Conservation (phyloP, 225 moss, liverwort and hornwort species). For the Rhytidiadelphus loreus region DNA sequence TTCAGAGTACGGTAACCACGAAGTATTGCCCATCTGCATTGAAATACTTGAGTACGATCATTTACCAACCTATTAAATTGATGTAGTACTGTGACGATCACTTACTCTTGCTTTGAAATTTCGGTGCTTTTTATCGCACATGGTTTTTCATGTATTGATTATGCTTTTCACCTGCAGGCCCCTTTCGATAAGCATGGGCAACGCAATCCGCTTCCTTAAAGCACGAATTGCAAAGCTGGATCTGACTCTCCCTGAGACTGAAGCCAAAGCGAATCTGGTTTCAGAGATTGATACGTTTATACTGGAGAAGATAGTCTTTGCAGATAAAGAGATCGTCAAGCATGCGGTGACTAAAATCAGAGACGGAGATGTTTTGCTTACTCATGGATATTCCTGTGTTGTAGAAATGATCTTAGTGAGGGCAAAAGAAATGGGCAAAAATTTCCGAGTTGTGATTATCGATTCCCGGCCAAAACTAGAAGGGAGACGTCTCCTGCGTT, state of each 20-base stretch:
- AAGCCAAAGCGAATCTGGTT: constrained; percentile 73
- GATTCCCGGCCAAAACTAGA: constrained; percentile 96
- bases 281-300: constrained; percentile 71
- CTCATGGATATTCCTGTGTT: constrained; percentile 78
- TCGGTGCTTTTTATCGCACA: background rate
- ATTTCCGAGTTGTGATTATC: constrained; percentile 80
- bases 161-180: constrained; percentile 41
- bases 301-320: constrained; percentile 82
- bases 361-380: constrained; percentile 83
- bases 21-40: background rate
- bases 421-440: constrained; percentile 78
- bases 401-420: constrained; percentile 81
- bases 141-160: background rate
- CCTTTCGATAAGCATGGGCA: constrained; percentile 93
- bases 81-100: background rate
- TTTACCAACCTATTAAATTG: background rate
- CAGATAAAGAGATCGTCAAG: constrained; percentile 86
- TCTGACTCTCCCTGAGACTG: constrained; percentile 43
- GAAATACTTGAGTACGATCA: background rate
- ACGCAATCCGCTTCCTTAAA: constrained; percentile 91
- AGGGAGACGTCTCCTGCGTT: constrained; percentile 58
- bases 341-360: constrained; percentile 91
- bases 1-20: background rate
- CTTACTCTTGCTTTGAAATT: background rate
- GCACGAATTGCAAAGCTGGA: constrained; percentile 55